Conservation (phyloP, 495 filamentous ascomycete species). For the Penicillium manginii region DNA sequence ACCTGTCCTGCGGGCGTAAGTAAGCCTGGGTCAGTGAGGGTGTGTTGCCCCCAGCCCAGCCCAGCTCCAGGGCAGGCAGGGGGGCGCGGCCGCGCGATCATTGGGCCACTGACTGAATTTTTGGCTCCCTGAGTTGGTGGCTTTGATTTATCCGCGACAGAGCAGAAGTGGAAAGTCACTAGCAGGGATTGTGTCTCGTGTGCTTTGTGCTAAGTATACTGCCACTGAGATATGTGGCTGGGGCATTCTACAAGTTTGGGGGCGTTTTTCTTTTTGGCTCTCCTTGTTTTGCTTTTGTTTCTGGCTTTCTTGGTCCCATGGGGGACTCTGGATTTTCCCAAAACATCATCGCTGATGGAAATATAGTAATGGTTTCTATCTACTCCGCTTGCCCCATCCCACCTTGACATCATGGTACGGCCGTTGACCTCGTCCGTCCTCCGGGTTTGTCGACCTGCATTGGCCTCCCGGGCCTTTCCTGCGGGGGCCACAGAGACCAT, state of each 20-base stretch:
- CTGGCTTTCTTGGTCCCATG: background rate
- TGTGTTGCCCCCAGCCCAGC: too few relatives aligned
- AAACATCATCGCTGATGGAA: background rate
- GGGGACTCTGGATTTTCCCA: background rate
- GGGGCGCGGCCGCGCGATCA: background rate
- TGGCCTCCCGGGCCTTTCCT: conserved; percentile 9
- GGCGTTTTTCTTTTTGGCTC: too few relatives aligned
- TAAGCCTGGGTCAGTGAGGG: too few relatives aligned
- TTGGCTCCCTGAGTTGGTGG: background rate
- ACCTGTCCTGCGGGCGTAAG: too few relatives aligned
- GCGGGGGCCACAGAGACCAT: conserved; percentile 6
- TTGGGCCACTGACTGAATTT: background rate
- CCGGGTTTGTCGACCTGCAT: conserved; percentile 25
- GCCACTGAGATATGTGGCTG: conserved; percentile 2
- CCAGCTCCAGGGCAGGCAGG: too few relatives aligned
- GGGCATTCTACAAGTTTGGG: background rate
- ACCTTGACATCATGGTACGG: conserved; percentile 17
- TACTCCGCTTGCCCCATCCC: background rate
- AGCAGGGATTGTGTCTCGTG: background rate
- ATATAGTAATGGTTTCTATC: background rate
- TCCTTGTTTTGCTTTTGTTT: background rate
- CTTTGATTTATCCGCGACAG: background rate
- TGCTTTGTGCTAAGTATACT: background rate
- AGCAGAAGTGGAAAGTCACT: background rate
- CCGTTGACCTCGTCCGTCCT: conserved; percentile 4